Evolutionary conservation across 2,329 filamentous ascomycete genomes (phyloP), one percentile per base, ranked within the genome.

Genomic region (Chrysoporthe puriensis): DNA sequence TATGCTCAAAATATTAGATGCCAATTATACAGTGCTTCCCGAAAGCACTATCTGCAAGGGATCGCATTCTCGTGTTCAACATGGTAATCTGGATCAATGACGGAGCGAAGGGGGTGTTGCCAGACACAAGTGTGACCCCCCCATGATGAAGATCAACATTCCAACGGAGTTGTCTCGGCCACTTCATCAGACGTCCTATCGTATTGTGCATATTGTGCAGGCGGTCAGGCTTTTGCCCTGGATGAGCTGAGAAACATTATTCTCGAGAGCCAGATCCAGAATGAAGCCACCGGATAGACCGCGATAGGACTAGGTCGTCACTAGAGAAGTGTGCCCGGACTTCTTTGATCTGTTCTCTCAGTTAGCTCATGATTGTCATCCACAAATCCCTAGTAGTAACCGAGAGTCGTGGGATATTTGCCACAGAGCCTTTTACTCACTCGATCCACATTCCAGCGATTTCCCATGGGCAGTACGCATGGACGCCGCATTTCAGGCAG

Each of bases 81-180:
- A 26, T 26, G 21, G 21, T n/a, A 13, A 52, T 52, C 48, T 52
- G 48, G 48, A 52, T 52, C 48, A 52, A 52, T 52, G 48, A 54
- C 50, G 50, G 21, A 26, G 21, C 13, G 16, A 54, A 21, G 50
- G 50, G 11, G 21, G 50, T 26, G 50, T 21, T 16, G 50, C 14
- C 13, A 14, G 21, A 54, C 21, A 5, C 50, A 32, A 26, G 50
- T 52, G n/a, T 52, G 14, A 32, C 26, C 26, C 21, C 21, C 21
- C 48, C 21, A 52, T 26, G 48, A 60, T 60, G 21, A 14, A 13
- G 42, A 46, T 26, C 58, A 42, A 13, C 18, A 60, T 60, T 43
- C 26, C 58, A 26, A 44, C 11, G 58, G 26, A 46, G 42, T 13
- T 40, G 44, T 40, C 42, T 60, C 58, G 58, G 58, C 42, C 58